Evolutionary conservation across 108 stramenopile genomes (phyloP), one percentile per base, ranked within the genome.

Genomic region (Nitzschia sp.): DNA sequence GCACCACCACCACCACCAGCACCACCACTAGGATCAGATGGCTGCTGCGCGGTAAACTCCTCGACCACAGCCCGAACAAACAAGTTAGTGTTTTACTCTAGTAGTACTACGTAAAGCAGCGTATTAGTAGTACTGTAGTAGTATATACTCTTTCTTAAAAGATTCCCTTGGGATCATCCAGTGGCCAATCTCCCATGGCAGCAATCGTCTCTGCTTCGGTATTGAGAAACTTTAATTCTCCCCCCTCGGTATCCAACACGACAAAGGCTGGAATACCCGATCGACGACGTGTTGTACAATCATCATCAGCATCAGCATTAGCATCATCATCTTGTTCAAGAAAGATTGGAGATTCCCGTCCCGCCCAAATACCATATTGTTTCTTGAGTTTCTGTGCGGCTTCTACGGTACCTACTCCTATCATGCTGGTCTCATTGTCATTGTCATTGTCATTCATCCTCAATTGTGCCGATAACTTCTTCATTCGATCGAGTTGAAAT

Each of bases 231-330:
- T 64, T 66, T 30, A 84, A 23, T 67, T 89, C 88, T 25, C 70
- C 63, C 22, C 82, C 84, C 13, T 61, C 66, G 13, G 69, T 69
- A 45, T 68, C 55, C 50, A 89, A 71, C 1, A 89, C 88, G 21
- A 89, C 85, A 0, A 89, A 47, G 3, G 88, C 81, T 36, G 88
- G 88, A 48, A 89, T 80, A 2, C 88, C 88, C 57, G 83, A 84
- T 52, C 88, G 65, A 19, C 88, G 68, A 8, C 36, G 53, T 16
- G 15, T 55, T 54, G 54, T 38, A 19, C 36, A 60, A 30, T 32
- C 45, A 3, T 21, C 34, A 46, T 86, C 71, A 38, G 73, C 67
- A 11, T 45, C 23, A n/a, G 38, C 38, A 9, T 41, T 13, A 41
- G 38, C 38, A n/a, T n/a, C n/a, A n/a, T n/a, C n/a, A n/a, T n/a